Evolutionary conservation across 1,284 basidiomycete species (phyloP).

Genomic region (Marasmius oreades): DNA sequence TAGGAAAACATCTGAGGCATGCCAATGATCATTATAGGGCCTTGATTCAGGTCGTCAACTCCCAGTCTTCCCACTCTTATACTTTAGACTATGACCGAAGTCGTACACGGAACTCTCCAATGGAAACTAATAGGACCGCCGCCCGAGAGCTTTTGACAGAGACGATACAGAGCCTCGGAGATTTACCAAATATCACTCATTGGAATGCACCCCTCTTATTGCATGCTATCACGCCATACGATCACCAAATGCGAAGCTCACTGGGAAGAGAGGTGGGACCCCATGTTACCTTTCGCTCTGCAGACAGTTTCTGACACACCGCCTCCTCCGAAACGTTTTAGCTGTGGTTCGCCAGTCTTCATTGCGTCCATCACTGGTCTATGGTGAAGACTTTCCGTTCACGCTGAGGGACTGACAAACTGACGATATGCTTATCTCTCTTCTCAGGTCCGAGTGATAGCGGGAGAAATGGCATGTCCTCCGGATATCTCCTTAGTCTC

Average conservation of each 20-base stretch:
- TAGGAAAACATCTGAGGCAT: slow-evolving; percentile 81
- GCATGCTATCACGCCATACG: slow-evolving; percentile 75
- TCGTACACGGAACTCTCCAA: slow-evolving; percentile 63
- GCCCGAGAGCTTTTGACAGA: slow-evolving; percentile 56
- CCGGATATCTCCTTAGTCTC: slow-evolving; percentile 3
- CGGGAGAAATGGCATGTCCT: slow-evolving; percentile 66
- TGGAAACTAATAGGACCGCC: slow-evolving; percentile 65
- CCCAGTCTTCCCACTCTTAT: slow-evolving; percentile 35
- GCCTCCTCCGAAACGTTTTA: slow-evolving; percentile 27
- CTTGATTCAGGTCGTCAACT: slow-evolving; percentile 52
- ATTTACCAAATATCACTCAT: slow-evolving; percentile 43
- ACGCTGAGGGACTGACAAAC: neutral
- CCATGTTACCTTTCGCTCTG: neutral
- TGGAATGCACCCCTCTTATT: slow-evolving; percentile 59
- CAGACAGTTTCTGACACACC: neutral
- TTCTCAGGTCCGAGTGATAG: slow-evolving; percentile 68
- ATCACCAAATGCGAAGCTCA: slow-evolving; percentile 70
- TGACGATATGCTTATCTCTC: neutral
- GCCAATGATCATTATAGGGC: slow-evolving; percentile 77
- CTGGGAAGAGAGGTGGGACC: slow-evolving; percentile 73
- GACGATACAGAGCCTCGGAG: slow-evolving; percentile 54
- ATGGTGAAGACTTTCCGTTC: slow-evolving; percentile 54
- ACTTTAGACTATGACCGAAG: neutral
- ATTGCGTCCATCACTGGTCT: slow-evolving; percentile 84
- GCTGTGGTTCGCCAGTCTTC: slow-evolving; percentile 84